Evolutionary conservation across 129 eudicot genomes (phyloP), one percentile per base, ranked within the genome.

Genomic region (Helichrysum umbraculigerum): DNA sequence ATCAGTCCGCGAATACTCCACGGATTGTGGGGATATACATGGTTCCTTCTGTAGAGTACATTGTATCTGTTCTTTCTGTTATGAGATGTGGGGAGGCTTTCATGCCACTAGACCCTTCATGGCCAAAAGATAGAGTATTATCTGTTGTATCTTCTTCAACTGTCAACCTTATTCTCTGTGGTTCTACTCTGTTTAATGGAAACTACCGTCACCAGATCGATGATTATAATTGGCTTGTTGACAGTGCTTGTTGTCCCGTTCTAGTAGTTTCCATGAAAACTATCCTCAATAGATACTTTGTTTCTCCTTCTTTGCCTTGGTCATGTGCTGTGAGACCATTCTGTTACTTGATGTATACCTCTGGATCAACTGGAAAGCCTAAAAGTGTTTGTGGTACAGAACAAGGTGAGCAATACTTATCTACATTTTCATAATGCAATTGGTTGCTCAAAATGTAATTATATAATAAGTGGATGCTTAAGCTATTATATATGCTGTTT

Each of bases 351-450:
- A 89, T 94, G 97, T 85, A 91, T 83, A 94, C 98, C 59, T 94
- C 98, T 51, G 98, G 98, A 67, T 94, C 97, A 65, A 87, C 93
- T 5, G 98, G 98, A 77, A 86, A 81, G 79, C 96, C 97, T 68
- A 94, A 91, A 86, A 97, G 96, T 79, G 93, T 94, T 76, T 89
- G 97, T 69, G 97, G 97, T 73, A 94, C 93, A 33, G 98, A 94
- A 86, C 72, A 56, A 74, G 97, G 98, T 89, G 61, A 70, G 80
- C 67, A 39, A 42, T 67, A 66, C 21, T 6, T 32, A 10, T 25
- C 28, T 65, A 21, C 34, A 33, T 75, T 61, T 72, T 37, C 28
- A 21, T 11, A 30, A 66, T 73, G 59, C 29, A 61, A 30, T 28
- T 42, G 72, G 9, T 15, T 1, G 10, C 17, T 37, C 25, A 41